Evolutionary conservation across 2,329 filamentous ascomycete genomes (phyloP).

Genomic region (Aspergillus nomiae): DNA sequence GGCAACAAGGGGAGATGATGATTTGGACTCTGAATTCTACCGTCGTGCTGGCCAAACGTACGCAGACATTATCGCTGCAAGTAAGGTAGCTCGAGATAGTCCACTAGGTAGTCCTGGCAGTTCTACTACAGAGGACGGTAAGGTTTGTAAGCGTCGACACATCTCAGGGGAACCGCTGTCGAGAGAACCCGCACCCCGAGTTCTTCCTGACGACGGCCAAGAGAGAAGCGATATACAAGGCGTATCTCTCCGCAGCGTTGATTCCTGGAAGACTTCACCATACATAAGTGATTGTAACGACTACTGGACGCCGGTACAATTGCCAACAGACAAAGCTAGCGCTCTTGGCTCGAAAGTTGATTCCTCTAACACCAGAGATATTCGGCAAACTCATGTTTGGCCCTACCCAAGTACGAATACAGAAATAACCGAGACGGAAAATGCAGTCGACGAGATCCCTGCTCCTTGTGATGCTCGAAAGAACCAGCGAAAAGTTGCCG

Average conservation of each 20-base stretch:
- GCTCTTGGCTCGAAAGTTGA: not conserved
- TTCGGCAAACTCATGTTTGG: not conserved
- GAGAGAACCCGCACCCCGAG: not conserved
- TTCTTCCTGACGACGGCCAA: not conserved
- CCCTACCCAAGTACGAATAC: not conserved
- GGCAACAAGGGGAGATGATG: conserved; percentile 44
- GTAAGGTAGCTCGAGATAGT: conserved; percentile 38
- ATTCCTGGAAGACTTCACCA: not conserved
- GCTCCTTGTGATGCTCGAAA: not conserved
- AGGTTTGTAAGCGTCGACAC: conserved; percentile 26
- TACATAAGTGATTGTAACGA: not conserved
- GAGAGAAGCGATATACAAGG: not conserved
- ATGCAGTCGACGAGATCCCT: not conserved
- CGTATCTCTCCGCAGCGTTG: too few species aligned
- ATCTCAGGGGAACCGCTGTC: conserved; percentile 19
- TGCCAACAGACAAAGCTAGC: not conserved
- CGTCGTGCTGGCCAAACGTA: conserved; percentile 51
- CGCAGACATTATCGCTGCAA: conserved; percentile 47
- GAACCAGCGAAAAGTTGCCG: not conserved
- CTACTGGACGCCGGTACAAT: not conserved
- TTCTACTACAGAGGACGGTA: conserved; percentile 12
- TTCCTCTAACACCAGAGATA: not conserved
- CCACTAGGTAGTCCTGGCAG: conserved; percentile 11
- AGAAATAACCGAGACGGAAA: not conserved
- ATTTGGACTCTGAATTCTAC: conserved; percentile 47